Conservation (phyloP, 2,329 filamentous ascomycete genomes). For the Hymenoscyphus scutula region DNA sequence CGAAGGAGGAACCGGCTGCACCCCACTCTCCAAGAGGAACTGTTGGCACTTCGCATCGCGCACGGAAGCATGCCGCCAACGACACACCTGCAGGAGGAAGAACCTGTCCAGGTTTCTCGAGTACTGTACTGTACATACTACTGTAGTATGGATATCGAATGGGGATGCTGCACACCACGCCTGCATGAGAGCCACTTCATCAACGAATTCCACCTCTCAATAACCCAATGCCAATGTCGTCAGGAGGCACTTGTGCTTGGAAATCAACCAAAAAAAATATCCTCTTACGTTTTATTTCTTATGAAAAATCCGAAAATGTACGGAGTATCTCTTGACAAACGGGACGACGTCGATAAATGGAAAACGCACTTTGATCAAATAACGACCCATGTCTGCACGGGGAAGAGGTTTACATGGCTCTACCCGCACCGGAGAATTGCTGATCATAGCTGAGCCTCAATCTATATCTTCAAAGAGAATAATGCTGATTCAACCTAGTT, state of each 20-base stretch:
- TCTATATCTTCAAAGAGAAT: not conserved
- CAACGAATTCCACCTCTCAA: not conserved
- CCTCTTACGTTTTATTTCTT: not conserved
- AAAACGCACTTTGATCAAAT: not conserved
- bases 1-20: not conserved
- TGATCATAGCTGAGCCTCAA: not conserved
- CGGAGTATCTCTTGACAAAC: not conserved
- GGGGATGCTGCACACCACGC: constrained; percentile 5
- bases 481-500: not conserved
- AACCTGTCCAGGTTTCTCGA: not conserved
- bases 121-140: too few species aligned
- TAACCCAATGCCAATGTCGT: not conserved
- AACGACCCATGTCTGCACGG: not conserved
- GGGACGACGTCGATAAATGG: not conserved
- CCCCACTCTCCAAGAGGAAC: not conserved
- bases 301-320: not conserved
- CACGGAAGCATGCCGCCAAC: constrained; percentile 1
- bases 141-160: not conserved
- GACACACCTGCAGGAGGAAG: not conserved
- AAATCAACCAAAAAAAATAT: not conserved
- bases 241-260: not conserved
- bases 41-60: constrained; percentile 2
- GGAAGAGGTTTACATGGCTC: not conserved
- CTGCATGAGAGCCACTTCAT: constrained; percentile 4
- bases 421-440: constrained; percentile 1